These are phyloP conservation scores for Papiliotrema terrestris DNA, from an alignment of 1,284 basidiomycete genomes.

Conservation along the genomic window DNA sequence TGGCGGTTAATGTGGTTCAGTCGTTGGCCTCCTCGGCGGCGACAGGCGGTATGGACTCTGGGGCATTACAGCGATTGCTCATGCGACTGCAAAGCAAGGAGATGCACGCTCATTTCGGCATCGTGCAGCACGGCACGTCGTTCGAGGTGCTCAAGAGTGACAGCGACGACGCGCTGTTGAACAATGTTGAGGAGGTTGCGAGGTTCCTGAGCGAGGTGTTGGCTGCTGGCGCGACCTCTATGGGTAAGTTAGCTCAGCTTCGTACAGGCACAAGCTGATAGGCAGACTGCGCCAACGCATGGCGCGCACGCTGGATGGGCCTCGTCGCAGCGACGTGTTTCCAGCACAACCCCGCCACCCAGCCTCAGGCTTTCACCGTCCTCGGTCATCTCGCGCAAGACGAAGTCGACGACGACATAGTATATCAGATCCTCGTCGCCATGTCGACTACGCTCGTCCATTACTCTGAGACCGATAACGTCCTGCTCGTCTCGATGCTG, in stretches of 20 bases:
- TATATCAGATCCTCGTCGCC: slow-evolving; percentile 48
- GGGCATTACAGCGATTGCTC: slow-evolving; percentile 53
- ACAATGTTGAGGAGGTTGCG: slow-evolving; percentile 65
- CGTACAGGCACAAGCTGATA: slow-evolving; percentile 1
- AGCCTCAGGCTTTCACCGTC: slow-evolving; percentile 82
- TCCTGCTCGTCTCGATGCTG: slow-evolving; percentile 74
- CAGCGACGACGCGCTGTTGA: slow-evolving; percentile 55
- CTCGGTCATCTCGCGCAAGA: slow-evolving; percentile 72
- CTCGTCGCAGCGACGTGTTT: slow-evolving; percentile 88
- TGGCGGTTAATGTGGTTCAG: slow-evolving; percentile 75
- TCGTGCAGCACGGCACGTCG: slow-evolving; percentile 36
- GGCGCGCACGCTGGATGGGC: slow-evolving; percentile 91
- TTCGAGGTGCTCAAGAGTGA: slow-evolving; percentile 18
- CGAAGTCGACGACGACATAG: slow-evolving; percentile 59
- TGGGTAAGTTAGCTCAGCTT: slow-evolving; percentile 54
- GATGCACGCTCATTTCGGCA: slow-evolving; percentile 68
- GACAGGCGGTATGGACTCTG: slow-evolving; percentile 35
- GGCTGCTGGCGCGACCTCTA: slow-evolving; percentile 62
- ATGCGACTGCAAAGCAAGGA: slow-evolving; percentile 59
- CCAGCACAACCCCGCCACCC: slow-evolving; percentile 84
- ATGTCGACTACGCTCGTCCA: slow-evolving; percentile 53
- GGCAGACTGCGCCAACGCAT: slow-evolving; percentile 78
- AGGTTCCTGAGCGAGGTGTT: slow-evolving; percentile 64
- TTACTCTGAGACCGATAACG: slow-evolving; percentile 37
- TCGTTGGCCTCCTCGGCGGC: slow-evolving; percentile 51